A percentile compares a stretch with the other conserved stretches of the same genome.
Conservation (phyloP, 2,329 filamentous ascomycete species). For the Colletotrichum sp. region DNA sequence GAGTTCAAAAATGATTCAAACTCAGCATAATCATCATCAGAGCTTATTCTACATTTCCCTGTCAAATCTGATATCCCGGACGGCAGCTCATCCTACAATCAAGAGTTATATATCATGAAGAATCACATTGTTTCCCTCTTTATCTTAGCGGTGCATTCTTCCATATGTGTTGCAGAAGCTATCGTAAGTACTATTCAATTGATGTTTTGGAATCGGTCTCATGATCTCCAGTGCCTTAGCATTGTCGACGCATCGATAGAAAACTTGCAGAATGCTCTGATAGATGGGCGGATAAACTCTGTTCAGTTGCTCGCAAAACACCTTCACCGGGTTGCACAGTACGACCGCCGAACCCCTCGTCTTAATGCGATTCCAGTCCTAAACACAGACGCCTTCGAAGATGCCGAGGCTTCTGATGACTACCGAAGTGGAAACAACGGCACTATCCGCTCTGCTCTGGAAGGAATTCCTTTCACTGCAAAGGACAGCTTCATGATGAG, state of each 20-base stretch:
- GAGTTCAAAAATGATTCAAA: not conserved
- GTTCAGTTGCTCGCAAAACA: not conserved
- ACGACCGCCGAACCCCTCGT: not conserved
- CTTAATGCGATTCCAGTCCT: not conserved
- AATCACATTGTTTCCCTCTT: rapidly evolving
- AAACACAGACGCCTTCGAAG: not conserved
- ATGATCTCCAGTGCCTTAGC: not conserved
- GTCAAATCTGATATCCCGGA: too few species aligned
- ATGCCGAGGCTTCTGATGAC: not conserved
- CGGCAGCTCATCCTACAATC: not conserved
- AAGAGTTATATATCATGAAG: not conserved
- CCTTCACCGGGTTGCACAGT: not conserved
- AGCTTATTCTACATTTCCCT: not conserved
- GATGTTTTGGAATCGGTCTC: not conserved
- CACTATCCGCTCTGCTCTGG: not conserved
- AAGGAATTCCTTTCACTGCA: not conserved
- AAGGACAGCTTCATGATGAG: not conserved
- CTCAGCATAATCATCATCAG: not conserved
- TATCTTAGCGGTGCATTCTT: not conserved
- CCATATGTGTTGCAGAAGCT: not conserved
- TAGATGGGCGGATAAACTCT: not conserved
- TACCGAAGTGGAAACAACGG: not conserved
- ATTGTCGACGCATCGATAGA: not conserved
- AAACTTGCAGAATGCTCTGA: not conserved
- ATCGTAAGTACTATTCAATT: not conserved